phyloP scores from a whole-genome alignment of 345 rosid genomes.

The Rhodomyrtus tomentosa region DNA sequence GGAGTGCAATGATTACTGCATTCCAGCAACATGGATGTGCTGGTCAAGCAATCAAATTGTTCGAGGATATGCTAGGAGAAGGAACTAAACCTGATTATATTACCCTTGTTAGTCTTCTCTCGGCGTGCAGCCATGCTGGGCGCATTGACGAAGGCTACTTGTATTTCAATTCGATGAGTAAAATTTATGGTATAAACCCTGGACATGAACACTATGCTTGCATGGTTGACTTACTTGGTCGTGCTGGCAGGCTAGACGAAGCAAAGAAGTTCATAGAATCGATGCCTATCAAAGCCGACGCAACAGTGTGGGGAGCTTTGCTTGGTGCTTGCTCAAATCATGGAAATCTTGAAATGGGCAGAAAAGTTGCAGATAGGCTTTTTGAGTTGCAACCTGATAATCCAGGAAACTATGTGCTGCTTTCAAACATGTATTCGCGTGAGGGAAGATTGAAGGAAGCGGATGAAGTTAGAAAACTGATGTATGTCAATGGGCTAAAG shows the following conservation, averaged over 20 bases:
- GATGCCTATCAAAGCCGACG: constrained; percentile 21
- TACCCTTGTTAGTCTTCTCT: constrained; percentile 24
- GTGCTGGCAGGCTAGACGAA: constrained; percentile 24
- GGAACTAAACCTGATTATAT: constrained; percentile 25
- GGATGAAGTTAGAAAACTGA: constrained; percentile 29
- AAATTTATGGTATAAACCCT: constrained; percentile 19
- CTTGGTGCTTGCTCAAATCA: constrained; percentile 26
- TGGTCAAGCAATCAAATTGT: constrained; percentile 16
- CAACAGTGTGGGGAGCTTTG: constrained; percentile 31
- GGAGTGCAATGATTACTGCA: constrained; percentile 34
- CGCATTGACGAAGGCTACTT: constrained; percentile 19
- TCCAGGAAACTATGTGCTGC: constrained; percentile 23
- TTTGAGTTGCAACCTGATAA: constrained; percentile 27
- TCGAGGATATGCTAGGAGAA: constrained; percentile 21
- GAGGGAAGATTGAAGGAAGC: constrained; percentile 22
- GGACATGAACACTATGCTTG: constrained; percentile 34
- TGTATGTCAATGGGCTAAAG: constrained; percentile 20
- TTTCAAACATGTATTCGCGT: constrained; percentile 21
- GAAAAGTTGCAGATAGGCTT: constrained; percentile 25
- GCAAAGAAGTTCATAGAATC: constrained; percentile 23
- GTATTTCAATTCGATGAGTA: constrained; percentile 29
- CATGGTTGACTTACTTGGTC: constrained; percentile 40
- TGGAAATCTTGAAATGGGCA: constrained; percentile 24
- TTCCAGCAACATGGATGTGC: constrained; percentile 34
- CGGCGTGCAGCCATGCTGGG: constrained; percentile 31